Evolutionary conservation across 2,329 filamentous ascomycete genomes (phyloP), one percentile per base, ranked within the genome.

Genomic region (Nemania sp.): DNA sequence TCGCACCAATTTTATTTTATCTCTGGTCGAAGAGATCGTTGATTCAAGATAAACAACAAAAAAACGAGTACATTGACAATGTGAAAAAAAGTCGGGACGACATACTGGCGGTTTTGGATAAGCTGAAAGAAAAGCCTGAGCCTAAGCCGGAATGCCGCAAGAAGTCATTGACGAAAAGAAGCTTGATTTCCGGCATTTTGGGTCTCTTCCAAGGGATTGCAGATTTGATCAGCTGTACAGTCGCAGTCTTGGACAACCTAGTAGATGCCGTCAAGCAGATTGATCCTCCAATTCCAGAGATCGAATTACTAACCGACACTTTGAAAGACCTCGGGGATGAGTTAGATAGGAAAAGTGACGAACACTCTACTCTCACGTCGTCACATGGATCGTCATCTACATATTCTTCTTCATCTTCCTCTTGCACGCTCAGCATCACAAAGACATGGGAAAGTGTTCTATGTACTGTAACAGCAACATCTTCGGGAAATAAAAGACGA

Each of bases 211-310:
- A 44, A 30, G 37, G 15, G 4, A 14, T 44, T 7, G 49, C 31
- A 24, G 43, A 52, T 23, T 33, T 52, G 8, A 26, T 52, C 20
- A 52, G 41, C 26, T 52, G 49, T 14, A 34, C 49, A 20, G 22
- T 23, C 6, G 30, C 40, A 5, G 49, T 52, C 6, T 15, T 46
- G n/a, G 49, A 44, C 17, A 52, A 52, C 23, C 30, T 52, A 22
- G 41, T 22, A 6, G 34, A 52, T 12, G 31, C 24, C 17, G 49
- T 52, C 11, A 26, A 41, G 22, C 28, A 44, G 19, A 31, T 46
- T 30, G 14, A 46, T 8, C 49, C 41, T 12, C 31, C 43, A 1
- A 52, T 52, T 31, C 26, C 33, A 8, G 30, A 26, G 4, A 44
- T 52, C 9, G 41, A 52, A 7, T 14, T 33, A 9, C 37, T 52